Percentiles rank a stretch among this genome's conserved stretches.
phyloP scores from a whole-genome alignment of 306 rosid genomes.

The Lagenaria siceraria region DNA sequence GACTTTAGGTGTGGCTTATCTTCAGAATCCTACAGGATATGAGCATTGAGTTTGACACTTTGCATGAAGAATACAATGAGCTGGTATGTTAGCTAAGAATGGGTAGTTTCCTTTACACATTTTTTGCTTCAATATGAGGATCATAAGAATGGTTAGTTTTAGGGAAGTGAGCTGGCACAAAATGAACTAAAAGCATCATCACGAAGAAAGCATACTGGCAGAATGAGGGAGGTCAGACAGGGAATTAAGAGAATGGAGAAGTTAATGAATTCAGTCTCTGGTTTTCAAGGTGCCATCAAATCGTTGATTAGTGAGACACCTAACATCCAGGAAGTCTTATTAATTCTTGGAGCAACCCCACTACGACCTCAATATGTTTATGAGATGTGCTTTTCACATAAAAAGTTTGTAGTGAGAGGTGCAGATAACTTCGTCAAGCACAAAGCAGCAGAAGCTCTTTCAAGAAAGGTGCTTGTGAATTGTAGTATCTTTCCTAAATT shows the following conservation, averaged over 20 bases:
- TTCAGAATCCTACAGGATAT: slow-evolving; percentile 67
- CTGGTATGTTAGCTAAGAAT: slow-evolving; percentile 33
- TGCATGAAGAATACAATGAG: slow-evolving; percentile 32
- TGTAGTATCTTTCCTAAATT: not conserved
- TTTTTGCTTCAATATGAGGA: not conserved
- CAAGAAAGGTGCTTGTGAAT: slow-evolving; percentile 45
- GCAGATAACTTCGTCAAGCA: slow-evolving; percentile 42
- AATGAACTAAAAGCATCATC: slow-evolving; percentile 39
- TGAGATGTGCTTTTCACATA: slow-evolving; percentile 36
- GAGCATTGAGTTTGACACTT: slow-evolving; percentile 44
- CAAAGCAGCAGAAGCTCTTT: slow-evolving; percentile 59
- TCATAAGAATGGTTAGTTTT: slow-evolving; percentile 14
- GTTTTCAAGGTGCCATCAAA: slow-evolving; percentile 50
- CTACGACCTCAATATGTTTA: slow-evolving; percentile 61
- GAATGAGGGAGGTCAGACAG: slow-evolving; percentile 63
- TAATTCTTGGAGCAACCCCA: slow-evolving; percentile 74
- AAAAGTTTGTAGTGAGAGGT: slow-evolving; percentile 9
- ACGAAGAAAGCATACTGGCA: slow-evolving; percentile 45
- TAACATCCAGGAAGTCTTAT: slow-evolving; percentile 24
- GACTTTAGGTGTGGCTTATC: not conserved
- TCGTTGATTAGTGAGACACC: slow-evolving; percentile 33
- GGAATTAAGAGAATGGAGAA: slow-evolving; percentile 66
- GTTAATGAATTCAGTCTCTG: slow-evolving; percentile 43
- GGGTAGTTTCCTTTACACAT: slow-evolving; percentile 11
- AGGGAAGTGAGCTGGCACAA: slow-evolving; percentile 38